phyloP scores from a whole-genome alignment of 257 asterid species.

The Solanum etuberosum region DNA sequence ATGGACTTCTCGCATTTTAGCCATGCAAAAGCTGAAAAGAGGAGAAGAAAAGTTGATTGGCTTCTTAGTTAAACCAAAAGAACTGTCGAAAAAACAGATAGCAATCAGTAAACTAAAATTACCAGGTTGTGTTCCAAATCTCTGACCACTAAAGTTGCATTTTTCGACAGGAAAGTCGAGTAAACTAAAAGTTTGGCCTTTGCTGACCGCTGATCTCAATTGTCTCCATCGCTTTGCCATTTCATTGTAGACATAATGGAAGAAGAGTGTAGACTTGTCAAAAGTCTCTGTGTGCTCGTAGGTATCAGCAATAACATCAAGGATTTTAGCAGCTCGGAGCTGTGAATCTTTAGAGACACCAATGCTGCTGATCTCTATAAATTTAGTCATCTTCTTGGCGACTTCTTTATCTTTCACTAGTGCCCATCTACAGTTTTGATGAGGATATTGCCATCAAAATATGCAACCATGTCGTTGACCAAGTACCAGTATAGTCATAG shows the following conservation, averaged over 20 bases:
- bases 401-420: conserved; percentile 64
- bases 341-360: conserved; percentile 95
- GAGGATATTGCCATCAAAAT: neutral
- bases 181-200: conserved; percentile 47
- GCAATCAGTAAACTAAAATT: neutral
- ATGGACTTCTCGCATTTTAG: conserved; percentile 57
- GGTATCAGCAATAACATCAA: conserved; percentile 46
- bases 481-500: neutral
- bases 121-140: conserved; percentile 71
- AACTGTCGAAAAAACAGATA: neutral
- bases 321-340: conserved; percentile 72
- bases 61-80: neutral
- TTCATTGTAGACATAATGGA: conserved; percentile 34
- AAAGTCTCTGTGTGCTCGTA: conserved; percentile 22
- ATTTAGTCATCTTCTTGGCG: conserved; percentile 75
- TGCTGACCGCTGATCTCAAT: conserved; percentile 40
- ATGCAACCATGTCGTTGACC: neutral
- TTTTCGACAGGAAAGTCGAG: conserved; percentile 39
- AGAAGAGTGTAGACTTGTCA: conserved; percentile 34
- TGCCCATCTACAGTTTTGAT: conserved; percentile 63
- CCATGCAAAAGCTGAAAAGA: conserved; percentile 72
- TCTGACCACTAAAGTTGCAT: conserved; percentile 49
- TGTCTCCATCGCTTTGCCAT: conserved; percentile 71
- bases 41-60: neutral
- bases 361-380: conserved; percentile 58